phyloP scores from a whole-genome alignment of 306 rosid genomes.

The Quercus rubra region DNA sequence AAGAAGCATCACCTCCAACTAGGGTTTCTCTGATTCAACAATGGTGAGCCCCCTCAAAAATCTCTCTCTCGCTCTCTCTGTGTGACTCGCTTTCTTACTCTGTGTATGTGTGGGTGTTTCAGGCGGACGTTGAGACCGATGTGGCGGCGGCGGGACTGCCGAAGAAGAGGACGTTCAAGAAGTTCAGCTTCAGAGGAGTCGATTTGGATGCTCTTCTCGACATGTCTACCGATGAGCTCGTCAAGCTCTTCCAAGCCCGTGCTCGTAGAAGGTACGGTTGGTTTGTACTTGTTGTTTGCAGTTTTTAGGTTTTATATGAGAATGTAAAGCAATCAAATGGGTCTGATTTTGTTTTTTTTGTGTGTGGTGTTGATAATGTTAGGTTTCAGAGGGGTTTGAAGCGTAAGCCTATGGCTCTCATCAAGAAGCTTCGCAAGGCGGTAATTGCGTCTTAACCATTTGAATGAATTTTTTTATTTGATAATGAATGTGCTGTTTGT shows the following conservation, averaged over 20 bases:
- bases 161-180: slow-evolving; percentile 91
- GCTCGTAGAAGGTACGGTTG: slow-evolving; percentile 72
- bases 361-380: background rate
- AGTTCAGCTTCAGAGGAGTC: slow-evolving; percentile 87
- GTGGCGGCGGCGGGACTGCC: slow-evolving; percentile 56
- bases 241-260: slow-evolving; percentile 75
- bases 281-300: too few species aligned
- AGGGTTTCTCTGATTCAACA: slow-evolving; percentile 17
- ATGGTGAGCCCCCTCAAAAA: slow-evolving; percentile 22
- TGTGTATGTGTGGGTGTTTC: slow-evolving; percentile 9
- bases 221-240: slow-evolving; percentile 88
- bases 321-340: background rate
- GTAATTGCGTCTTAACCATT: slow-evolving; percentile 15
- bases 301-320: too few species aligned
- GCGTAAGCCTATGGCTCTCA: slow-evolving; percentile 92
- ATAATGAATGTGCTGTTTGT: background rate
- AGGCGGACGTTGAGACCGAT: slow-evolving; percentile 80
- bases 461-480: too few species aligned
- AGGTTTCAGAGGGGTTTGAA: slow-evolving; percentile 89
- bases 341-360: background rate
- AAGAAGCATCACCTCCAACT: background rate
- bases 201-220: slow-evolving; percentile 87
- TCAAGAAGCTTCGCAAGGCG: slow-evolving; percentile 97
- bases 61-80: background rate
- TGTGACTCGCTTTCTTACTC: background rate